Conservation (phyloP, 164 flowering plant genomes). For the Dillenia suffruticosa region DNA sequence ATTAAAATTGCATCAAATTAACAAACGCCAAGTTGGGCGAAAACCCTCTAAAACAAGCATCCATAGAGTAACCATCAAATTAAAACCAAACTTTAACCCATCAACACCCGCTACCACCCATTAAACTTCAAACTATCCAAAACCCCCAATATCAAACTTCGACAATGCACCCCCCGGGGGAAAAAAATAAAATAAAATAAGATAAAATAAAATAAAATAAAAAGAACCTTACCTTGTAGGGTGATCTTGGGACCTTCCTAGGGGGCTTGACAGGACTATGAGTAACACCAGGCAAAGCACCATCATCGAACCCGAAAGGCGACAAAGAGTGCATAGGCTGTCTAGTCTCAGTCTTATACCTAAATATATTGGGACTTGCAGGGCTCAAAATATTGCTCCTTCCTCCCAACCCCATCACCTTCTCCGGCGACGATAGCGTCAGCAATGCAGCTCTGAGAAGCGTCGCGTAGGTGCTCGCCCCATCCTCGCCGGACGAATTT, state of each 20-base stretch:
- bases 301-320: slow-evolving; percentile 73
- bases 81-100: too few relatives aligned
- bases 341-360: slow-evolving; percentile 77
- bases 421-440: slow-evolving; percentile 64
- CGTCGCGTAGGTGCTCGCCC: slow-evolving; percentile 46
- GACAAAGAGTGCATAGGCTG: slow-evolving; percentile 48
- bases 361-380: slow-evolving; percentile 64
- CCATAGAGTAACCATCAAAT: too few relatives aligned
- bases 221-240: slow-evolving; percentile 61
- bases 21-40: too few relatives aligned
- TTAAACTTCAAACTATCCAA: too few relatives aligned
- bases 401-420: slow-evolving; percentile 13
- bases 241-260: slow-evolving; percentile 80
- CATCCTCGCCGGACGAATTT: slow-evolving; percentile 38
- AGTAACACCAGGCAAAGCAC: slow-evolving; percentile 45
- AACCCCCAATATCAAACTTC: too few relatives aligned
- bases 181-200: neutral
- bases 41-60: too few relatives aligned
- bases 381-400: slow-evolving; percentile 18
- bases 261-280: slow-evolving; percentile 69
- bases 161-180: too few relatives aligned
- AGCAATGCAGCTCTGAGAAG: slow-evolving; percentile 61
- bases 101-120: too few relatives aligned
- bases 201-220: slow-evolving; percentile 1
- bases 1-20: too few relatives aligned